Conservation (phyloP, 2,329 filamentous ascomycete species). For the Grosmannia clavigera region DNA sequence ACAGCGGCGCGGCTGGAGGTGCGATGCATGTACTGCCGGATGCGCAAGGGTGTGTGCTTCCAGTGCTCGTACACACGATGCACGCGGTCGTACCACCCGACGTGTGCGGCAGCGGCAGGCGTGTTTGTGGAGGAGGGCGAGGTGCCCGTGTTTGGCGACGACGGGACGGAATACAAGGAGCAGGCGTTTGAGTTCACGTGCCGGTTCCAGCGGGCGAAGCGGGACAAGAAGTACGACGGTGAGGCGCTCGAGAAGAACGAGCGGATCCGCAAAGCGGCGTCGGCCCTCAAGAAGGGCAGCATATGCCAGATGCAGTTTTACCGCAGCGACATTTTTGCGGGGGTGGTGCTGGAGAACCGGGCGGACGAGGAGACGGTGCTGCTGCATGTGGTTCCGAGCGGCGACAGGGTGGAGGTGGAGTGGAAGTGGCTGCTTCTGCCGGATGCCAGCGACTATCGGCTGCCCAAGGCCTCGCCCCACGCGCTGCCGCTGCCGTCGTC, state of each 20-base stretch:
- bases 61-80: slow-evolving; percentile 95
- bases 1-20: slow-evolving; percentile 79
- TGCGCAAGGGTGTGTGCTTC: slow-evolving; percentile 90
- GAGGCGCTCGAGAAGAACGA: slow-evolving; percentile 58
- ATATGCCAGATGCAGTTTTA: slow-evolving; percentile 79
- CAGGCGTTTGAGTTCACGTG: slow-evolving; percentile 89
- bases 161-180: slow-evolving; percentile 84
- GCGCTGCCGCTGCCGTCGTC: slow-evolving; percentile 59
- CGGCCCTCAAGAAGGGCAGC: slow-evolving; percentile 56
- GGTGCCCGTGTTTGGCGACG: slow-evolving; percentile 77
- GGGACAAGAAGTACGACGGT: slow-evolving; percentile 61
- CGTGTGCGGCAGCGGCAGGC: slow-evolving; percentile 82
- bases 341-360: slow-evolving; percentile 74
- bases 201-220: slow-evolving; percentile 82
- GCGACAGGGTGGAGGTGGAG: slow-evolving; percentile 65
- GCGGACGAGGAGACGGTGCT: slow-evolving; percentile 62
- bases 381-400: slow-evolving; percentile 72
- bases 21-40: slow-evolving; percentile 90
- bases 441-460: slow-evolving; percentile 55
- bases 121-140: slow-evolving; percentile 83
- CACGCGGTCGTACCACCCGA: slow-evolving; percentile 84
- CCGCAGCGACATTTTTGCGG: slow-evolving; percentile 81
- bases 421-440: slow-evolving; percentile 75
- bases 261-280: slow-evolving; percentile 56
- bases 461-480: slow-evolving; percentile 62